Percentiles rank a stretch among this genome's conserved stretches.
Conservation (phyloP, 2,329 filamentous ascomycete genomes). For the Thielaviopsis musarum region DNA sequence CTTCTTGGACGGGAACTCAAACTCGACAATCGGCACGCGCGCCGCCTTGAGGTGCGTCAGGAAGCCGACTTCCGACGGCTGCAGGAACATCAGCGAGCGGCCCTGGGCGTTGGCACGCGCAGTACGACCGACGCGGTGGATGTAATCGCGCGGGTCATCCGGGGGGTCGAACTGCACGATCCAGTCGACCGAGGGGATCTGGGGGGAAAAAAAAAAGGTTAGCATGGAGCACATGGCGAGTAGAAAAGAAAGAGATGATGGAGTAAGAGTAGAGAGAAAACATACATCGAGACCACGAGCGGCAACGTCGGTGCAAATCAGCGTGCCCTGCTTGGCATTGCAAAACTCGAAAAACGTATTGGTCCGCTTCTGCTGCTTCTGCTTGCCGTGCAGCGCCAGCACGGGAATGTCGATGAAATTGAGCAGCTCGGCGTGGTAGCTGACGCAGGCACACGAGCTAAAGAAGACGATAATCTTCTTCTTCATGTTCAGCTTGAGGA, state of each 20-base stretch:
- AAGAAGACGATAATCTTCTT: conserved; percentile 99
- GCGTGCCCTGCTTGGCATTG: conserved; percentile 58
- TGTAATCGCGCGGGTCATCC: conserved; percentile 80
- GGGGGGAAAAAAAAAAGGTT: too few species aligned
- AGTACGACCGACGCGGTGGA: conserved; percentile 90
- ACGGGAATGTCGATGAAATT: conserved; percentile 95
- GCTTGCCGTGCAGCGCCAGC: conserved; percentile 77
- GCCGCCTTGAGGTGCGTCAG: conserved; percentile 80
- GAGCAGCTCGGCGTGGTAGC: conserved; percentile 86
- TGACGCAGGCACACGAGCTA: conserved; percentile 80
- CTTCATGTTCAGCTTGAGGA: conserved; percentile 71
- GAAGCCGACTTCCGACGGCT: conserved; percentile 85
- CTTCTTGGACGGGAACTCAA: conserved; percentile 85
- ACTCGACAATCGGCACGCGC: conserved; percentile 85
- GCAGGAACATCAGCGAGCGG: conserved; percentile 79
- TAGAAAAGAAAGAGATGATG: neutral
- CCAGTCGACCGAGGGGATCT: conserved; percentile 90
- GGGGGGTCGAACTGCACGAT: conserved; percentile 93
- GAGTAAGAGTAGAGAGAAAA: conserved; percentile 7
- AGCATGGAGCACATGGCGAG: neutral
- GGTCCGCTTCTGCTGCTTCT: conserved; percentile 98
- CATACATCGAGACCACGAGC: conserved; percentile 76
- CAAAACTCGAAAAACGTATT: conserved; percentile 96
- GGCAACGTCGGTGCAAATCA: conserved; percentile 94
- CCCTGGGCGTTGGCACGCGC: conserved; percentile 72